Conservation (phyloP, 2,329 filamentous ascomycete species). For the Colletotrichum sp. region DNA sequence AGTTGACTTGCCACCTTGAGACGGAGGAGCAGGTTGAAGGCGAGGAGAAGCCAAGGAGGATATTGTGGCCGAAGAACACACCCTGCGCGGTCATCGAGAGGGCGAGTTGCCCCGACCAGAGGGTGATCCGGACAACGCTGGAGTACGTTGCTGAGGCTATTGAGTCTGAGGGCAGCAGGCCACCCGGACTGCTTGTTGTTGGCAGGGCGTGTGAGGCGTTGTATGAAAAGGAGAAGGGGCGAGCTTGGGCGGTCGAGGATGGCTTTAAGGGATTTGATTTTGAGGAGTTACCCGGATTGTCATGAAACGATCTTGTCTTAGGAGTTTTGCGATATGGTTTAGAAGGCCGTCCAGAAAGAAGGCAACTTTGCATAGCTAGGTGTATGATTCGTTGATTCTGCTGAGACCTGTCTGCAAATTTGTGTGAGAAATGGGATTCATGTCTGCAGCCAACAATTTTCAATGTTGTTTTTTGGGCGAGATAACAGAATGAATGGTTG, state of each 20-base stretch:
- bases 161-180: slow-evolving; percentile 86
- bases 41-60: slow-evolving; percentile 31
- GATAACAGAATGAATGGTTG: no score
- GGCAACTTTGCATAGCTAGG: neutral
- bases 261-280: slow-evolving; percentile 78
- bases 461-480: no score
- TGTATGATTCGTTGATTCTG: neutral
- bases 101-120: slow-evolving; percentile 91
- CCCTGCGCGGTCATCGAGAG: slow-evolving; percentile 94
- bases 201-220: slow-evolving; percentile 84
- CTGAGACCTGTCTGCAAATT: no score
- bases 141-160: slow-evolving; percentile 81
- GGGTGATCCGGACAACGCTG: slow-evolving; percentile 88
- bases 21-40: slow-evolving; percentile 29
- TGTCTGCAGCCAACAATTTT: no score
- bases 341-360: neutral
- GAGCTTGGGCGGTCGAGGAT: slow-evolving; percentile 85
- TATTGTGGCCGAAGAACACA: slow-evolving; percentile 74
- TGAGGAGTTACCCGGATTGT: slow-evolving; percentile 25
- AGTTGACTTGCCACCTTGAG: slow-evolving; percentile 61
- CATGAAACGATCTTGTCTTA: neutral
- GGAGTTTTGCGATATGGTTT: neutral
- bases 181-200: slow-evolving; percentile 87
- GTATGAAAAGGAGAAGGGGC: slow-evolving; percentile 58
- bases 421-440: no score